Percentiles rank a stretch among this genome's conserved stretches.
These are phyloP conservation scores for Vigna nakashimae DNA, from an alignment of 306 rosid species.

Conservation along the genomic window DNA sequence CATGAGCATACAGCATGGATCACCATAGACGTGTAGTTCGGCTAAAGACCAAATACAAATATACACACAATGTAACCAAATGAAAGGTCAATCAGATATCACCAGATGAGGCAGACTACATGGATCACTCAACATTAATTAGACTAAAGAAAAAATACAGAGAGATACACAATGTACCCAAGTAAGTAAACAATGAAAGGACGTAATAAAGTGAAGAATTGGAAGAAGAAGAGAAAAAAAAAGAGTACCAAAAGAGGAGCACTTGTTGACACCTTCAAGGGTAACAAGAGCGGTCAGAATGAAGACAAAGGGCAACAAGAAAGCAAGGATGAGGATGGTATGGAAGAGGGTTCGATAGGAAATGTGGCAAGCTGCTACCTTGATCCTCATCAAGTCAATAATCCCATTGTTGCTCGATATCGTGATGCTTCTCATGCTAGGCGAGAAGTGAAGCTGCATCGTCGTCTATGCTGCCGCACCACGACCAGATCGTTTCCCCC, in stretches of 20 bases:
- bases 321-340: conserved; percentile 96
- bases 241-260: conserved; percentile 92
- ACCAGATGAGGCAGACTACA: neutral
- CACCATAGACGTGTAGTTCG: neutral
- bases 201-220: conserved; percentile 18
- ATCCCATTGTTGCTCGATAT: conserved; percentile 99
- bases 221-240: neutral
- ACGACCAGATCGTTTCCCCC: conserved; percentile 53
- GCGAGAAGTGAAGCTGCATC: conserved; percentile 99
- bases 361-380: conserved; percentile 99
- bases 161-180: neutral
- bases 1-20: neutral
- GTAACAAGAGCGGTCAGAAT: conserved; percentile 99
- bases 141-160: neutral
- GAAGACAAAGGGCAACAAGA: conserved; percentile 96
- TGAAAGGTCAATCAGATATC: neutral
- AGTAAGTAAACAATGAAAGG: neutral
- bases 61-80: neutral
- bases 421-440: conserved; percentile 99
- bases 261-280: conserved; percentile 99
- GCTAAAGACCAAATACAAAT: neutral
- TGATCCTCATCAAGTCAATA: conserved; percentile 99
- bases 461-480: conserved; percentile 81
- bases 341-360: conserved; percentile 98
- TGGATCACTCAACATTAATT: neutral